Percentiles rank a stretch among this genome's conserved stretches.
Evolutionary conservation across 306 rosid species (phyloP).

Genomic region (Oxytropis ochrocephala): DNA sequence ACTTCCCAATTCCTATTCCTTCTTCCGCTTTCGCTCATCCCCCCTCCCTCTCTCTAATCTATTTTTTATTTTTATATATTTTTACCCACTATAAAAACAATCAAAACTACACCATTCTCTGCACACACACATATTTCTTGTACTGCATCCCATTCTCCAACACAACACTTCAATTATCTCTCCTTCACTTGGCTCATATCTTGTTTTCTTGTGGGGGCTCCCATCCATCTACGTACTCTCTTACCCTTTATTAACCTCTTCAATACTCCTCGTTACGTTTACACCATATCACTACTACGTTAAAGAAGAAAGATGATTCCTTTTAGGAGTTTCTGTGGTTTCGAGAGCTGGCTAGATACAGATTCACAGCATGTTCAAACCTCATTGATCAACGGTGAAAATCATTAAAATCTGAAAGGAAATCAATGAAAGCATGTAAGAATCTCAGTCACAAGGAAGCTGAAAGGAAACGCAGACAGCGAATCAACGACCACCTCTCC

Average conservation of each 20-base stretch:
- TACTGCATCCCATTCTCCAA: not conserved
- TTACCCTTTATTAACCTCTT: not conserved
- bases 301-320: constrained; percentile 35
- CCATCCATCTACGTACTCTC: constrained; percentile 4
- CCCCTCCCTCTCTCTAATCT: too few species aligned
- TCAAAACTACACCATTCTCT: too few species aligned
- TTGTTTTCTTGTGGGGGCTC: not conserved
- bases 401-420: constrained; percentile 33
- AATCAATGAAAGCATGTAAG: constrained; percentile 54
- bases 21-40: too few species aligned
- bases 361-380: too few species aligned
- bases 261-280: not conserved
- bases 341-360: constrained; percentile 25
- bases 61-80: too few species aligned
- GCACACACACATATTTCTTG: too few species aligned
- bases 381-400: constrained; percentile 31
- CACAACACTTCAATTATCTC: constrained; percentile 30
- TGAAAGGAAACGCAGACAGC: constrained; percentile 86
- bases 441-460: constrained; percentile 93
- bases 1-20: too few species aligned
- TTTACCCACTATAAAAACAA: too few species aligned
- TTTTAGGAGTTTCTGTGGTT: constrained; percentile 34
- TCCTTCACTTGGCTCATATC: not conserved
- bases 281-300: not conserved
- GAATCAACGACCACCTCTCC: constrained; percentile 86